A percentile compares a stretch with the other conserved stretches of the same genome.
These are phyloP conservation scores for Dryadomyces quercus-mongolicae DNA, from an alignment of 2,329 filamentous ascomycete genomes.

Conservation along the genomic window DNA sequence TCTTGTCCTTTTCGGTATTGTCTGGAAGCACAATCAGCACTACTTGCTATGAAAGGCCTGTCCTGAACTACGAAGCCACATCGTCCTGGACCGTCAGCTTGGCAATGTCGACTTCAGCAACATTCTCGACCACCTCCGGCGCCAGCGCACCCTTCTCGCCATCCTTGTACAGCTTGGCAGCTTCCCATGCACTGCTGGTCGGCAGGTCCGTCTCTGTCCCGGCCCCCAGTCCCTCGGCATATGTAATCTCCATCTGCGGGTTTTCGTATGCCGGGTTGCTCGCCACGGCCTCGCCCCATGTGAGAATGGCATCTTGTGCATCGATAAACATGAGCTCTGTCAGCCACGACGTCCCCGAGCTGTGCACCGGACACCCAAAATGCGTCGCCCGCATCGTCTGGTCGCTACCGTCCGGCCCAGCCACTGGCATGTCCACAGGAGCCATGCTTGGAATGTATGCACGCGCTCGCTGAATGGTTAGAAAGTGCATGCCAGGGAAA, in stretches of 20 bases:
- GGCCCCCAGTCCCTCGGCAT: slow-evolving; percentile 6
- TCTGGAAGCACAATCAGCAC: too few species aligned
- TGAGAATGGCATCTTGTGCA: slow-evolving; percentile 15
- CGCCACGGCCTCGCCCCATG: slow-evolving; percentile 17
- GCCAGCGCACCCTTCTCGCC: too few species aligned
- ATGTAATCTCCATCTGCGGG: slow-evolving; percentile 11
- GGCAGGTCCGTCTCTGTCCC: slow-evolving; percentile 4
- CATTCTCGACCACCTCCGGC: background rate
- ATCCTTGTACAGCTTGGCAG: background rate
- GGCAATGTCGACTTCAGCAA: background rate
- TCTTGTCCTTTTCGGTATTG: too few species aligned
- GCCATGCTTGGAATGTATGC: slow-evolving; percentile 45
- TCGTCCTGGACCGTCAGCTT: too few species aligned
- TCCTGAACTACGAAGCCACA: too few species aligned
- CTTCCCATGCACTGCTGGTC: background rate
- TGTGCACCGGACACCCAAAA: slow-evolving; percentile 55
- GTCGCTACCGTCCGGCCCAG: slow-evolving; percentile 37
- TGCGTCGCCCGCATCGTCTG: slow-evolving; percentile 24
- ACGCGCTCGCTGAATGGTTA: slow-evolving; percentile 39
- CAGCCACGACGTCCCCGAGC: slow-evolving; percentile 49
- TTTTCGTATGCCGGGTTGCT: slow-evolving; percentile 15
- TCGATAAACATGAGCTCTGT: slow-evolving; percentile 52
- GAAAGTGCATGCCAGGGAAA: too few species aligned
- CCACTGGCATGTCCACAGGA: slow-evolving; percentile 38
- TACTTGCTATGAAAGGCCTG: too few species aligned